Conservation (phyloP, 805 yeast species). For the Candida caryicola region DNA sequence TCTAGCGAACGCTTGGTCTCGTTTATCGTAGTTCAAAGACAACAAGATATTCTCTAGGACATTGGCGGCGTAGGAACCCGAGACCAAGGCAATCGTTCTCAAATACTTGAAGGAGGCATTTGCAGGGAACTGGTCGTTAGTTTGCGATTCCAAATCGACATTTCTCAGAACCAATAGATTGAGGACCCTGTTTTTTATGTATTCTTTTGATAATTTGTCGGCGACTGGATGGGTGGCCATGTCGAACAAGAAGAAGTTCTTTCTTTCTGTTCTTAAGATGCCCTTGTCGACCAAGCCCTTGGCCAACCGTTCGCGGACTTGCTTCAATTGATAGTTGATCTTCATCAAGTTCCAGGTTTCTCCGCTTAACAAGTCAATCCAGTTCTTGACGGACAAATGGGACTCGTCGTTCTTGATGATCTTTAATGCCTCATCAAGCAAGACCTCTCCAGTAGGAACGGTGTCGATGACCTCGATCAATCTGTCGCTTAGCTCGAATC, state of each 20-base stretch:
- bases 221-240: conserved; percentile 98
- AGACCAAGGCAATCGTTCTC: conserved; percentile 77
- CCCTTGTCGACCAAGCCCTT: conserved; percentile 98
- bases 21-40: conserved; percentile 74
- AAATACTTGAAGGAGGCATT: conserved; percentile 65
- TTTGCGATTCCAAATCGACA: conserved; percentile 44
- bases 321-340: conserved; percentile 92
- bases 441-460: conserved; percentile 88
- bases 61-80: conserved; percentile 93
- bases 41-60: conserved; percentile 87
- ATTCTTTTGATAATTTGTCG: conserved; percentile 81
- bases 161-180: conserved; percentile 70
- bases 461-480: conserved; percentile 83
- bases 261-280: conserved; percentile 89
- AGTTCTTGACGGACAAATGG: conserved; percentile 71
- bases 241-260: conserved; percentile 89
- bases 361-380: conserved; percentile 93
- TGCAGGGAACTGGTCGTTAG: conserved; percentile 64
- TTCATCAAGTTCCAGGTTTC: conserved; percentile 98
- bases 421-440: conserved; percentile 89
- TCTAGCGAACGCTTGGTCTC: conserved; percentile 88
- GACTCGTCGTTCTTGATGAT: conserved; percentile 84
- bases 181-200: conserved; percentile 69
- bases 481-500: conserved; percentile 85
- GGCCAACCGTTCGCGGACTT: conserved; percentile 93